Evolutionary conservation across 371 early-diverging fungal species (phyloP), one percentile per base, ranked within the genome.

Genomic region (Rhizomucor pusillus): DNA sequence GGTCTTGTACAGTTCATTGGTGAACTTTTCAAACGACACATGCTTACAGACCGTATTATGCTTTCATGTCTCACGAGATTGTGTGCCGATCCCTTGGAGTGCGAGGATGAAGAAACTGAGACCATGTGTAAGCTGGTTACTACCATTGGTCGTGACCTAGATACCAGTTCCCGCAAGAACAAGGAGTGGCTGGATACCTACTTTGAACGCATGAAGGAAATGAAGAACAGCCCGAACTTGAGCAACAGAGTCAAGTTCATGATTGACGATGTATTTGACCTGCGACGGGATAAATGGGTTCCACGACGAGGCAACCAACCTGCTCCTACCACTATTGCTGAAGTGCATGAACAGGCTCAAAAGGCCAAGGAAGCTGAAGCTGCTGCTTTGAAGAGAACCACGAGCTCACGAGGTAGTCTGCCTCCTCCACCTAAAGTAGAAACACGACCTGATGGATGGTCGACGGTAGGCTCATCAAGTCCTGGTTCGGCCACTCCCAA

Each of bases 21-120:
- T 66, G 95, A 97, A 71, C 78, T 98, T 47, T 98, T 90, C 86
- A 90, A 92, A 76, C 70, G 83, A 46, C 70, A 75, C 43, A 88
- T 98, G 83, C 75, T 98, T 60, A 88, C 92, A 4, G 90, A 91
- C 57, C 89, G 89, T 71, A 92, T 98, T 53, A 93, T 98, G 86
- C 89, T 91, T 65, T 77, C 81, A 63, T 94, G 95, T 67, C 75
- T 97, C 62, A 76, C 72, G 49, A 80, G 81, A 40, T 80, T 98
- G 53, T 78, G 94, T 58, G 61, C 67, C 53, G 84, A 90, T 59
- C 75, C 82, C 54, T 65, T 72, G 55, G 78, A 87, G 18, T 90
- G 92, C 34, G 97, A 93, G 50, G 97, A 96, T 63, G 98, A 95
- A 72, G 95, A 94, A 59, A 81, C 88, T 24, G 99, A 98, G 76